Base-by-base conservation (phyloP, 805 yeast species). In the Pichia deserticola region DNA sequence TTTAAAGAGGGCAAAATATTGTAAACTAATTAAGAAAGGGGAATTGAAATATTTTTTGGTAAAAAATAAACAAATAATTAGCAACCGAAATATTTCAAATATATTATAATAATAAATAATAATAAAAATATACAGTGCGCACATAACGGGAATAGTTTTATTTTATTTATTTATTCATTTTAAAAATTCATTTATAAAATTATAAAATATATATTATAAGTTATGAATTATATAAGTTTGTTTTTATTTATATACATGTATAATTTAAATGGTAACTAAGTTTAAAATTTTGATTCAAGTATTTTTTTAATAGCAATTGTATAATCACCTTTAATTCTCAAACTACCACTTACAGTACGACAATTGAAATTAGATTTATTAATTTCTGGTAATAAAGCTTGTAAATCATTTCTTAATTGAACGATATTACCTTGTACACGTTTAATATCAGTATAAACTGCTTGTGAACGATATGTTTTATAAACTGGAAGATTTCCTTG, bases 401-500 rank as follows among this genome's bases (percentile, higher is more conserved):
- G 77, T 51, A 89, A 66, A 60, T 89, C 96, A 47, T 77, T 71
- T 63, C 86, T 82, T 50, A 89, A 72, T 51, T 77, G 82, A 6
- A 73, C 64, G 12, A 81, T 71, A 63, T 85, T 82, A 6, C 97
- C 97, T 51, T 74, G 68, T 45, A 89, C 74, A 52, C 79, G 78
- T 62, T 86, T 81, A 30, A 89, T 73, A 60, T 87, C 89, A 0
- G 97, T 89, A 58, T 77, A 76, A n/a, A 74, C 68, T 12, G 72
- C 71, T 52, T 80, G 82, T 52, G 79, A 78, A 62, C 81, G 86
- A 54, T 73, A 65, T 54, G 85, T 88, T 47, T 77, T 72, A 68
- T 89, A 89, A 1, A 89, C 86, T n/a, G 96, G 96, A 62, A 89
- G 72, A 61, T 84, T 81, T 5, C 92, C 89, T 43, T 69, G 72